Base-by-base conservation (phyloP, 306 rosid genomes). In the Cicer judaicum region DNA sequence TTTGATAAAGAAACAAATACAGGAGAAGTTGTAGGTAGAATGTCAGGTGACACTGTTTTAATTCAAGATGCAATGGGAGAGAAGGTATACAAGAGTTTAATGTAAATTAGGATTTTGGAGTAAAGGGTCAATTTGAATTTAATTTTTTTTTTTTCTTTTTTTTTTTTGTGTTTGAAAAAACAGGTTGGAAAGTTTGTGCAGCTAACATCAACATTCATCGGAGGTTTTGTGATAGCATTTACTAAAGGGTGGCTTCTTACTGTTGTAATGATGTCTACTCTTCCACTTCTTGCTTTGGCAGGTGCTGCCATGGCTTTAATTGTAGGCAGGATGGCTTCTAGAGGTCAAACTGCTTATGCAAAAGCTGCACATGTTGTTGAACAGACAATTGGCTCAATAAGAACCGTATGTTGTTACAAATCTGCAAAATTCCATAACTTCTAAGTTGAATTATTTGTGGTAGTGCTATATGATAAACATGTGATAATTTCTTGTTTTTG, bases 11-110 rank as follows among this genome's bases (percentile, higher is more conserved):
- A 93, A 87, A 89, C 98, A 24, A 90, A 84, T 79, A 93, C 98
- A 0, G 98, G 98, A 66, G 98, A 93, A 83, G 98, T 93, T 8
- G 54, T 93, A 16, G 92, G 91, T 12, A 87, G 98, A 82, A 93
- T 93, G 98, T 93, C 98, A 0, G 98, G 98, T 1, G 98, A 93
- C 76, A 90, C 98, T 0, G 95, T 93, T 84, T 95, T 90, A 15
- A 93, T 93, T 53, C 98, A 93, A 85, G 98, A 93, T 47, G 98
- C 98, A 77, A 90, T 93, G 98, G 98, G 97, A 9, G 98, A 93
- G 82, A 91, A 91, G 94, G 97, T 85, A n/a, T 14, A 64, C 14
- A 21, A 15, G 38, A 69, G 44, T 52, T 41, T 43, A 54, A 70
- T 50, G 49, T 12, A 70, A 56, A 24, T 8, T 48, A 56, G 46